Base-by-base conservation (phyloP, 2,329 filamentous ascomycete species). In the Teratosphaeria viscida region DNA sequence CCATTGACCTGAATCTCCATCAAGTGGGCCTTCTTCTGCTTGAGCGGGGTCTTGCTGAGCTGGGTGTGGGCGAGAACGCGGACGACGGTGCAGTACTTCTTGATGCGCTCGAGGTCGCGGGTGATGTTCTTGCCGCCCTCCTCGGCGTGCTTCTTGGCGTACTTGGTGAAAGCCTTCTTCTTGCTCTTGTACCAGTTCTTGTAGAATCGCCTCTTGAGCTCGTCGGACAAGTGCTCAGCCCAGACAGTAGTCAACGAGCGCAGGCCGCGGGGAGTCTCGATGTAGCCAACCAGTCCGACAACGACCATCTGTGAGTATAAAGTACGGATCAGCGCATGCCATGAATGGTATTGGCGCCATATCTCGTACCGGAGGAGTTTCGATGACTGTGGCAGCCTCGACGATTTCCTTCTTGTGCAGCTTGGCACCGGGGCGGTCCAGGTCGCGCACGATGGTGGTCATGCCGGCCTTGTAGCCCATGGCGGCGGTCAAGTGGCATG, bases 111-210 rank as follows among this genome's bases (percentile, higher is more conserved):
- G 76, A 99, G 87, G 82, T 99, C 94, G 77, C 90, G 89, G 79
- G 89, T 91, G 83, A 97, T 88, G 75, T 90, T 91, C 72, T 89
- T 82, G 74, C 90, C 92, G 81, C 80, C 89, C 83, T 81, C 87
- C 84, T 97, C 92, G 67, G 92, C 91, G 88, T 97, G 90, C 87
- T 95, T 92, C 90, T 97, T 99, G 84, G 94, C 90, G 83, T 99
- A 99, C 85, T 95, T 96, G 85, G 94, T 99, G 85, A 99, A 99
- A 66, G 94, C 94, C 92, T 99, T 99, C 90, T 96, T 97, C 92
- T 99, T 99, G 86, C 87, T 91, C 89, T 96, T 96, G 89, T 99
- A 99, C 94, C 94, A 99, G 89, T 99, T 99, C 91, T 97, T 97
- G 90, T 99, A 99, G 90, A 99, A 99, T 78, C 94, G 90, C 76